Base-by-base conservation (phyloP, 2,329 filamentous ascomycete species). In the Calonectria honghensis region DNA sequence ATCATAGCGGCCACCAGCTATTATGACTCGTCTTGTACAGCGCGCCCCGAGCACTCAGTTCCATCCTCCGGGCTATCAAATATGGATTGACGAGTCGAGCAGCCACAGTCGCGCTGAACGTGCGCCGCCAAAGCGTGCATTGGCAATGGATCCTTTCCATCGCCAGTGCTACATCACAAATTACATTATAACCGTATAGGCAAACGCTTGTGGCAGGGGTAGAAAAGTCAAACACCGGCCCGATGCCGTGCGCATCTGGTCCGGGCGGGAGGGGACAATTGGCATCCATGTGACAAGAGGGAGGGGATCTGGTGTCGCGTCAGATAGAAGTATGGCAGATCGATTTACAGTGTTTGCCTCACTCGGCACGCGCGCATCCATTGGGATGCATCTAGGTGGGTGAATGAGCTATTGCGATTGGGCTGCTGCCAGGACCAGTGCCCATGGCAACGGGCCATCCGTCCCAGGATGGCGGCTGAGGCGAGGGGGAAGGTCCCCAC, bases 381-480 rank as follows among this genome's bases (percentile, higher is more conserved):
- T 39, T 63, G 37, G 57, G 31, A 63, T 63, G 57, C 16, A 27
- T 41, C 24, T 63, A 39, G 57, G 57, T 20, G 35, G 35, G 57
- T 24, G 61, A n/a, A 64, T 37, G 16, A 31, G 29, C n/a, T 35
- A n/a, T 29, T 27, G 65, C 35, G 48, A 45, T 54, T 68, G 48
- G n/a, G 51, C 20, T 39, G 24, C 29, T 20, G 57, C 24, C 32
- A 39, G 48, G 50, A 24, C 50, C 48, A 32, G 52, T 72, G 70
- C 54, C 70, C 64, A 45, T 52, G 57, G 70, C 70, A 73, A 73
- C 70, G 70, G 63, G 24, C 20, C 32, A 68, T 63, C 65, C 51
- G 37, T 54, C 45, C 54, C 45, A 51, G 54, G 41, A 72, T 39
- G 39, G 39, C 57, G 57, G 52, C 24, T 51, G 35, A 57, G n/a